A percentile compares a stretch with the other conserved stretches of the same genome.
These are phyloP conservation scores for Calonectria montana DNA, from an alignment of 2,329 filamentous ascomycete species.

Conservation along the genomic window DNA sequence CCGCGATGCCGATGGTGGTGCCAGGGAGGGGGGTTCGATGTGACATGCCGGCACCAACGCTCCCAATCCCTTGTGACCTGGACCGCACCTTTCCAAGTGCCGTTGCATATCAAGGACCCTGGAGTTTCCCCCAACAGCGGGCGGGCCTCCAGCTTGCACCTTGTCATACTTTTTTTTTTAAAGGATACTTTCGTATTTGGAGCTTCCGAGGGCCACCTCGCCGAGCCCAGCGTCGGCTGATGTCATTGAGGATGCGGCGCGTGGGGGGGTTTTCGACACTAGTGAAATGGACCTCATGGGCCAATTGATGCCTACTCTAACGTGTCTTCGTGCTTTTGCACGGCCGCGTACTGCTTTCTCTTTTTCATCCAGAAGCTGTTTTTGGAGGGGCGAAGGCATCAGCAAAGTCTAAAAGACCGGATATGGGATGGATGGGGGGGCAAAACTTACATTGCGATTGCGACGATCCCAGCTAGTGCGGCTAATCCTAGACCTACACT, in stretches of 20 bases:
- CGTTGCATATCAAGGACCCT: not conserved
- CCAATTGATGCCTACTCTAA: not conserved
- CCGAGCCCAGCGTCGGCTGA: too few species aligned
- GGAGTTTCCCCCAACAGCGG: too few species aligned
- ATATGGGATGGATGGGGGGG: not conserved
- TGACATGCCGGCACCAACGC: not conserved
- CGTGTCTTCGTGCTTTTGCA: not conserved
- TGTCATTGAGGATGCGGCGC: not conserved
- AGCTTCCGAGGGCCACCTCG: too few species aligned
- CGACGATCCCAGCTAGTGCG: slow-evolving; percentile 47
- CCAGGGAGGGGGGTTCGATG: not conserved
- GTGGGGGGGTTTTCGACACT: not conserved
- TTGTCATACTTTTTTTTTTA: too few species aligned
- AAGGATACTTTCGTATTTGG: too few species aligned
- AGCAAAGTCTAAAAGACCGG: not conserved
- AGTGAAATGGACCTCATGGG: not conserved
- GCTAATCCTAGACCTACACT: slow-evolving; percentile 59
- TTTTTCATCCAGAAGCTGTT: slow-evolving; percentile 2
- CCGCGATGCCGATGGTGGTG: not conserved
- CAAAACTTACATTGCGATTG: slow-evolving; percentile 46
- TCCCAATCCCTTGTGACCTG: not conserved
- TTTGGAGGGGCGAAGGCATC: not conserved
- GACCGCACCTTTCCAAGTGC: not conserved
- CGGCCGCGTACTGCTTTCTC: not conserved
- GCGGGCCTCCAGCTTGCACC: too few species aligned